Conservation (phyloP, 306 rosid species). For the Quercus wislizeni region DNA sequence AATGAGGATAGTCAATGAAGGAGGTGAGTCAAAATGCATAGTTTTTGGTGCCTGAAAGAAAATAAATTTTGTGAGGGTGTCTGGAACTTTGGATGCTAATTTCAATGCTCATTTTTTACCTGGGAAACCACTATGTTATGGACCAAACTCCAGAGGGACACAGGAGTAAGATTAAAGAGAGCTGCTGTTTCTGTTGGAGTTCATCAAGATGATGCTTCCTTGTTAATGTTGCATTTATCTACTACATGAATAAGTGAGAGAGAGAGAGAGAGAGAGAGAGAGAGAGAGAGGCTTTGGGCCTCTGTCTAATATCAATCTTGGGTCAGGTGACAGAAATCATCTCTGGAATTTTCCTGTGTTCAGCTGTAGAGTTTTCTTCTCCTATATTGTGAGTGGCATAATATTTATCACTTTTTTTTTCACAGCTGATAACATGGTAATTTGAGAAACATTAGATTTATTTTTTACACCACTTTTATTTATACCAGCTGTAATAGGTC, state of each 20-base stretch:
- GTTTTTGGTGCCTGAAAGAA: constrained; percentile 47
- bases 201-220: constrained; percentile 16
- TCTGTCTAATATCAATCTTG: constrained; percentile 21
- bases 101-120: constrained; percentile 36
- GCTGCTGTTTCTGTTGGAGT: constrained; percentile 18
- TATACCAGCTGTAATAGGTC: too few species aligned
- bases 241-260: constrained; percentile 10
- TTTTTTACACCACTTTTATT: too few species aligned
- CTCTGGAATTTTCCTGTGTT: neutral
- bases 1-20: constrained; percentile 43
- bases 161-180: neutral
- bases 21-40: constrained; percentile 43
- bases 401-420: too few species aligned
- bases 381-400: neutral
- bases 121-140: constrained; percentile 37
- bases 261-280: constrained; percentile 19
- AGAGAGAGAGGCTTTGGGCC: neutral
- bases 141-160: constrained; percentile 26
- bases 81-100: constrained; percentile 15
- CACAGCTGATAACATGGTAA: too few species aligned
- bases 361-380: neutral
- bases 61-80: constrained; percentile 36
- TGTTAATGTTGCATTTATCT: constrained; percentile 10
- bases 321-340: constrained; percentile 22
- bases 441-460: too few species aligned